Evolutionary conservation across 2,329 filamentous ascomycete species (phyloP), one percentile per base, ranked within the genome.

Genomic region (Aciculosporium take): DNA sequence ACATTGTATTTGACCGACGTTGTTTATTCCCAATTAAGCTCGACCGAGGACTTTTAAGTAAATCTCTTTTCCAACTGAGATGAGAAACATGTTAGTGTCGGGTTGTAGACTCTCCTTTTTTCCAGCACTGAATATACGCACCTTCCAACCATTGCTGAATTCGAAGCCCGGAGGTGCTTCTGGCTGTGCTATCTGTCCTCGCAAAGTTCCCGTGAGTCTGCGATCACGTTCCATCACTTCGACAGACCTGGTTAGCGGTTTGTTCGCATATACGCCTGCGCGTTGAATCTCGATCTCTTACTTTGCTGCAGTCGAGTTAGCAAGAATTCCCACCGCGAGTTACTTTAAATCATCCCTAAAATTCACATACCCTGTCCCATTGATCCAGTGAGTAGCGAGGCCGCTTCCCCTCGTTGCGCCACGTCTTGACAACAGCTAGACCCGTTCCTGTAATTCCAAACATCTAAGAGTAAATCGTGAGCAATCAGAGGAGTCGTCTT

Each of bases 211-310:
- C 7, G 76, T 79, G 46, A 80, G 64, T 54, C 76, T 68, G 46
- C 68, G 65, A 51, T 80, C 76, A 52, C 76, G 73, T 42, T 76
- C 68, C 74, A 79, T 79, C 76, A 80, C 76, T 79, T 41, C 23
- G n/a, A 25, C 24, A n/a, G 12, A 12, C 28, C 13, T n/a, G 18
- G 30, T 43, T 8, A 46, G 41, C 24, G 28, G 28, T 27, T n/a
- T 28, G 21, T 18, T 42, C 32, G 42, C 45, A 44, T 46, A 43
- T 30, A 24, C 12, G 10, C 4, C n/a, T 23, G 31, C 4, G n/a
- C 35, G 23, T 17, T 5, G 25, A 12, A 5, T 20, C 18, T 33
- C 36, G 12, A 21, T n/a, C 7, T 15, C 61, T 44, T 68, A 74
- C 70, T 76, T 72, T 76, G 70, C 71, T 76, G 48, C 46, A 45